Evolutionary conservation across 2,329 filamentous ascomycete genomes (phyloP).

Genomic region (Xylaria multiplex): DNA sequence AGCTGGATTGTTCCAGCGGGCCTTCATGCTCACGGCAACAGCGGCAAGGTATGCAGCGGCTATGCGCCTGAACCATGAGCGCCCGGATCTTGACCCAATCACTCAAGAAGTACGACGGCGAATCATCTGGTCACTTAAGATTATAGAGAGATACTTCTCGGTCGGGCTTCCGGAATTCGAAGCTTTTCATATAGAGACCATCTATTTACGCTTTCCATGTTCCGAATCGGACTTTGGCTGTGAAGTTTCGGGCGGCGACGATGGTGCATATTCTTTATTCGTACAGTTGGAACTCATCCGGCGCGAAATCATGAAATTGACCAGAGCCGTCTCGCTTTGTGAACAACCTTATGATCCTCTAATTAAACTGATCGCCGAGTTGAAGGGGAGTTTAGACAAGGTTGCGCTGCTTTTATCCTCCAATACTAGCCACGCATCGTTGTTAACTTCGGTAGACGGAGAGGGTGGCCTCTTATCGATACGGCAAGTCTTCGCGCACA

Average conservation of each 20-base stretch:
- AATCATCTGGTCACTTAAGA: slow-evolving; percentile 58
- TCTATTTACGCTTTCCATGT: slow-evolving; percentile 56
- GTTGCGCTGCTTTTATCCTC: neutral
- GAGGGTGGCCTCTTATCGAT: neutral
- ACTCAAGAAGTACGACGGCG: slow-evolving; percentile 56
- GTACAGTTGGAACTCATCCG: slow-evolving; percentile 37
- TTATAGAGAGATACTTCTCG: slow-evolving; percentile 56
- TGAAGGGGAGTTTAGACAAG: slow-evolving; percentile 35
- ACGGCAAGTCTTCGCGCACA: slow-evolving; percentile 14
- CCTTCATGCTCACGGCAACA: slow-evolving; percentile 57
- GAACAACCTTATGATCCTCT: slow-evolving; percentile 40
- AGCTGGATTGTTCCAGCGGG: slow-evolving; percentile 56
- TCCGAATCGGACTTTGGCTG: slow-evolving; percentile 55
- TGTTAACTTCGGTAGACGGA: neutral
- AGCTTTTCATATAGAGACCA: slow-evolving; percentile 55
- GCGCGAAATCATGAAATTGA: slow-evolving; percentile 41
- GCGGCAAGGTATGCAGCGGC: slow-evolving; percentile 57
- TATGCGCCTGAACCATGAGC: slow-evolving; percentile 56
- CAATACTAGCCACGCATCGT: neutral
- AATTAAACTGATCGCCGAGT: slow-evolving; percentile 37
- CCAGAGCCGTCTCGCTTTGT: slow-evolving; percentile 37
- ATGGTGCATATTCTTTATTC: slow-evolving; percentile 36
- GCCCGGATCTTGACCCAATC: slow-evolving; percentile 53
- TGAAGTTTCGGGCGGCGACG: slow-evolving; percentile 20
- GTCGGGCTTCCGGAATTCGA: slow-evolving; percentile 58